These are phyloP conservation scores for Begonia peltatifolia DNA, from an alignment of 306 rosid genomes.

Conservation along the genomic window DNA sequence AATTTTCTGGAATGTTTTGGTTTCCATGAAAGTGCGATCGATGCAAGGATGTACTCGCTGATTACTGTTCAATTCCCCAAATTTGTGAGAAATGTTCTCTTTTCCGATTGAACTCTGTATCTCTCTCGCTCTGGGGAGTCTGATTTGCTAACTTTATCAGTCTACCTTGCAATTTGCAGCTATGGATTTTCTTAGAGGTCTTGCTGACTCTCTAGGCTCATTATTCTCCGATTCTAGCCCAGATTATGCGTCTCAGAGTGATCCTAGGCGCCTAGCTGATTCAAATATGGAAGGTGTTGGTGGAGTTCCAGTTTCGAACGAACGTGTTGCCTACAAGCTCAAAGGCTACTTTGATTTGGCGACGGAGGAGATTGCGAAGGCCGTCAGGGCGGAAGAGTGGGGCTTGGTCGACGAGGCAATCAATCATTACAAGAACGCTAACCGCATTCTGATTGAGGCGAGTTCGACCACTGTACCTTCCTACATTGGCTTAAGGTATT, in stretches of 20 bases:
- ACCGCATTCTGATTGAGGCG: conserved; percentile 67
- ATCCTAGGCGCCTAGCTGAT: conserved; percentile 16
- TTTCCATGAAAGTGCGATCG: too few species aligned
- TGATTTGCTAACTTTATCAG: conserved; percentile 1
- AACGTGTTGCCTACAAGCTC: conserved; percentile 84
- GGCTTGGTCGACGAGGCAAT: conserved; percentile 71
- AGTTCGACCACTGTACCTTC: conserved; percentile 68
- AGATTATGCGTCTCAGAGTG: conserved; percentile 15
- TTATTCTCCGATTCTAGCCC: conserved; percentile 29
- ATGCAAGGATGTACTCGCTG: too few species aligned
- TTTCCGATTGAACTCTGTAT: background rate
- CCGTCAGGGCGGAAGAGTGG: conserved; percentile 97
- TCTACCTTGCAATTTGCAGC: conserved; percentile 3
- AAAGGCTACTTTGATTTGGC: conserved; percentile 85
- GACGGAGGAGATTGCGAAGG: conserved; percentile 77
- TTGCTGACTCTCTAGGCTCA: conserved; percentile 54
- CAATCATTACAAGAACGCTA: conserved; percentile 60
- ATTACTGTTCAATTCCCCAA: background rate
- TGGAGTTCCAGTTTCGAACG: conserved; percentile 51
- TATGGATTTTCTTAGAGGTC: conserved; percentile 58
- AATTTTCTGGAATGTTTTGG: too few species aligned
- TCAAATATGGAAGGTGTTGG: conserved; percentile 45
- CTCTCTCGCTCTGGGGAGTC: background rate
- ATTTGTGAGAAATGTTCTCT: background rate
- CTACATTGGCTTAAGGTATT: conserved; percentile 51